Evolutionary conservation across 2,329 filamentous ascomycete genomes (phyloP).

Genomic region (Corynespora cassiicola): DNA sequence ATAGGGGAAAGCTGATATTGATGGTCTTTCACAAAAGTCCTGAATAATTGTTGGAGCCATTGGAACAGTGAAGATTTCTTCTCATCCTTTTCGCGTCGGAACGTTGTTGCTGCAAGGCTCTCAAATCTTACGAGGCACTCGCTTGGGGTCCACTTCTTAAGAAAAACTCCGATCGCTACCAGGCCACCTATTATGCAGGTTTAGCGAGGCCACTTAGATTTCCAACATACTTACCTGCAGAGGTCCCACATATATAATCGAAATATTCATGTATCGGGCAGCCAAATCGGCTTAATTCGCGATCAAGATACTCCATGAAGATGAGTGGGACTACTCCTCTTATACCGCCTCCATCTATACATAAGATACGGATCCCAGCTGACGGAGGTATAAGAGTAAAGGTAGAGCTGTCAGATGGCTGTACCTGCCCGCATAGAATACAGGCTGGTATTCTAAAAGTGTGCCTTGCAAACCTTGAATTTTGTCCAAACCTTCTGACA

Average conservation of each 20-base stretch:
- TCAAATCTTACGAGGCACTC: slow-evolving; percentile 27
- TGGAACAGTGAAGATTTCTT: slow-evolving; percentile 12
- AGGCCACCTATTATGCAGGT: slow-evolving; percentile 25
- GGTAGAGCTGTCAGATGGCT: slow-evolving; percentile 16
- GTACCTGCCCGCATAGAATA: slow-evolving; percentile 27
- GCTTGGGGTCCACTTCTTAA: slow-evolving; percentile 24
- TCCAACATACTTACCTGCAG: slow-evolving; percentile 23
- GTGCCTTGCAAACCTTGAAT: slow-evolving; percentile 21
- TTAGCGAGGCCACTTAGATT: neutral
- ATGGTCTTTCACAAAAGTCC: slow-evolving; percentile 27
- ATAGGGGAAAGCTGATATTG: slow-evolving; percentile 25
- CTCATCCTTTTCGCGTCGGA: slow-evolving; percentile 9
- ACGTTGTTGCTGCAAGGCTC: slow-evolving; percentile 22
- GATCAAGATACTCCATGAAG: slow-evolving; percentile 22
- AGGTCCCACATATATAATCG: slow-evolving; percentile 35
- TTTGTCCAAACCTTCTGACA: slow-evolving; percentile 32
- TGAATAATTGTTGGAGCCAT: slow-evolving; percentile 15
- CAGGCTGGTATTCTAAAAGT: slow-evolving; percentile 31
- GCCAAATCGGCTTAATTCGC: slow-evolving; percentile 12
- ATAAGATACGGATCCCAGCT: slow-evolving; percentile 38
- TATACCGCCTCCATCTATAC: slow-evolving; percentile 45
- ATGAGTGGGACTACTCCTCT: slow-evolving; percentile 30
- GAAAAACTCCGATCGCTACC: slow-evolving; percentile 29
- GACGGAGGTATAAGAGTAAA: slow-evolving; percentile 39
- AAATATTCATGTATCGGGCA: slow-evolving; percentile 26